Evolutionary conservation across 2,329 filamentous ascomycete genomes (phyloP).

Genomic region (Chaetomium sp.): DNA sequence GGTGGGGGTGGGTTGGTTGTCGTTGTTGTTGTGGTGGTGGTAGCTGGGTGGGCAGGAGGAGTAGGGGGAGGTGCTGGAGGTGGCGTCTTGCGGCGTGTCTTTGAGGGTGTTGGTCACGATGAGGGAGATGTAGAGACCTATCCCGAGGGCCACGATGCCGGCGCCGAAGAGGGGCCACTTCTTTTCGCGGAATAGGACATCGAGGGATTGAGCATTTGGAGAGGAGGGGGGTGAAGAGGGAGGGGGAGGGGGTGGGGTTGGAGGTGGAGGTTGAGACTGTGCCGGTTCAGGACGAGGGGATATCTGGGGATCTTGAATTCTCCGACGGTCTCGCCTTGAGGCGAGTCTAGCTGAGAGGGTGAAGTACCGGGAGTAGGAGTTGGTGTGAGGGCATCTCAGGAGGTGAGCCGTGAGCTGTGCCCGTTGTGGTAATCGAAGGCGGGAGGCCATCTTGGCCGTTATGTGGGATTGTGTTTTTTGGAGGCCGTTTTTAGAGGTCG

Average conservation of each 20-base stretch:
- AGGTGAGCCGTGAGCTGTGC: slow-evolving; percentile 6
- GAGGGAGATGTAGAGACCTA: slow-evolving; percentile 52
- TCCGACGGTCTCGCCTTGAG: too few species aligned
- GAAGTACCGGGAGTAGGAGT: slow-evolving; percentile 11
- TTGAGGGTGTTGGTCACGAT: slow-evolving; percentile 44
- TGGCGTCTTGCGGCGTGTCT: not conserved
- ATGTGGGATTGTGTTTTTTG: not conserved
- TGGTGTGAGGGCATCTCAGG: slow-evolving; percentile 1
- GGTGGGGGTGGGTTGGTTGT: slow-evolving; percentile 45
- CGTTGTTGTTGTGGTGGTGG: slow-evolving; percentile 49
- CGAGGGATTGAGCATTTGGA: slow-evolving; percentile 26
- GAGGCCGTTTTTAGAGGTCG: not conserved
- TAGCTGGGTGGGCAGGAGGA: slow-evolving; percentile 23
- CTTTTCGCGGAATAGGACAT: slow-evolving; percentile 42
- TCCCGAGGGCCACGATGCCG: slow-evolving; percentile 48
- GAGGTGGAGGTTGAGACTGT: not conserved
- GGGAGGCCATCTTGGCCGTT: slow-evolving; percentile 20
- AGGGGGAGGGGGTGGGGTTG: not conserved
- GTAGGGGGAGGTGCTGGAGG: slow-evolving; percentile 28
- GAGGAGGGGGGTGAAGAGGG: not conserved
- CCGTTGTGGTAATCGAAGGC: slow-evolving; percentile 8
- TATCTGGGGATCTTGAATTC: too few species aligned
- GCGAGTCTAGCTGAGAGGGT: slow-evolving; percentile 18
- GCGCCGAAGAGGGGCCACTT: slow-evolving; percentile 51
- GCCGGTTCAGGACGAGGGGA: not conserved